Base-by-base conservation (phyloP, 257 asterid species). In the Solanum stenotomum region DNA sequence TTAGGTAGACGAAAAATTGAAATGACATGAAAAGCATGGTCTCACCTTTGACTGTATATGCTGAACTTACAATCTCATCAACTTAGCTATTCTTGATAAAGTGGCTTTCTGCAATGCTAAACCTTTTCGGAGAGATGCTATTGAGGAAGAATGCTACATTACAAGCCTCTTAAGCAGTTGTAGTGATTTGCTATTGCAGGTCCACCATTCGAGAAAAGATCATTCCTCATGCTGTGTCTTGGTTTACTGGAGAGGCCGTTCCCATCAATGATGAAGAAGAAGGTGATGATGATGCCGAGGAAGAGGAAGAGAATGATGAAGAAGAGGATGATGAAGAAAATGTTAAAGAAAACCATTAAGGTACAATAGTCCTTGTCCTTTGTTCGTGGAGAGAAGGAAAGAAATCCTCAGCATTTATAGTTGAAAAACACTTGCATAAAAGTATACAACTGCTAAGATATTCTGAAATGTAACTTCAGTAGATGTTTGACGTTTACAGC, bases 221-320 rank as follows among this genome's bases (percentile, higher is more conserved):
- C 46, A 96, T 96, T 76, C 97, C 99, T 52, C 98, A 94, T 93
- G 99, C 98, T 0, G 98, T 96, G 15, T 95, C 98, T 79, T 96
- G 99, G 99, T 96, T 93, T 90, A 96, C 99, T 4, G 98, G 99
- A 23, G 99, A 95, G 89, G 98, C 98, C 78, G 95, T 90, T 40
- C 91, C 92, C 76, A 96, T 91, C 15, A 96, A 90, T 85, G 96
- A 94, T 18, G 91, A 85, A 0, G 87, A 78, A 1, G 91, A 86
- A 0, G 90, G 84, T 0, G 92, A 83, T 0, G 59, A 52, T 3
- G 49, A 10, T 1, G 90, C 86, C 0, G 89, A 88, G 0, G 89
- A 88, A 1, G 94, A 91, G 0, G 93, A 91, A 0, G 91, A 92
- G 5, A 90, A 91, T 1, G 92, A 92, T 0, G 94, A 92, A 0